phyloP scores from a whole-genome alignment of 164 flowering plant species.

The Magnolia sinica region DNA sequence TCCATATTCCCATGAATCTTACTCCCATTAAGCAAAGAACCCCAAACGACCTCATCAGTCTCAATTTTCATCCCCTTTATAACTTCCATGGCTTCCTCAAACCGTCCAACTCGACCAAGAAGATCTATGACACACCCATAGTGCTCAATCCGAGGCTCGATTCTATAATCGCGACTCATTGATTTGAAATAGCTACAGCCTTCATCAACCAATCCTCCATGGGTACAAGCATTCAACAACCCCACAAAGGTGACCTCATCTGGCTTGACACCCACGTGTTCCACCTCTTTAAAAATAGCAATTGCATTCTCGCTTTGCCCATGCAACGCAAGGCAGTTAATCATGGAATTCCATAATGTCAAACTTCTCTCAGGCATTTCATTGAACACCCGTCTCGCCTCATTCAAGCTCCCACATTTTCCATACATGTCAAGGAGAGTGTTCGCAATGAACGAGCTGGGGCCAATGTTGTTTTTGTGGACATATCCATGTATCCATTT shows the following conservation, averaged over 20 bases:
- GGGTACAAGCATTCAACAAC: conserved; percentile 61
- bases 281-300: conserved; percentile 48
- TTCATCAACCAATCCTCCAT: conserved; percentile 52
- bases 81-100: conserved; percentile 53
- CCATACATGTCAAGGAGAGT: conserved; percentile 68
- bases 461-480: conserved; percentile 28
- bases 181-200: conserved; percentile 39
- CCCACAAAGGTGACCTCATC: conserved; percentile 58
- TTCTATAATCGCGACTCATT: conserved; percentile 36
- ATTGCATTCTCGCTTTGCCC: conserved; percentile 47
- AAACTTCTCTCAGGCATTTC: conserved; percentile 27
- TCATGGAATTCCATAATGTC: conserved; percentile 61
- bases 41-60: conserved; percentile 68
- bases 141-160: conserved; percentile 56
- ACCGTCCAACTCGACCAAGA: conserved; percentile 58
- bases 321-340: conserved; percentile 58
- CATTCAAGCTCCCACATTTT: conserved; percentile 57
- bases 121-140: conserved; percentile 67
- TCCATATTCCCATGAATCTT: conserved; percentile 47
- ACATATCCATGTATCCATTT: conserved; percentile 46
- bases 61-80: conserved; percentile 44
- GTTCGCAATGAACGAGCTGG: conserved; percentile 36
- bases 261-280: conserved; percentile 29
- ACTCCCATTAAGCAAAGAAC: conserved; percentile 61
- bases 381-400: conserved; percentile 44